Evolutionary conservation across 371 early-diverging fungal genomes (phyloP).

Genomic region (Mucor indicus): DNA sequence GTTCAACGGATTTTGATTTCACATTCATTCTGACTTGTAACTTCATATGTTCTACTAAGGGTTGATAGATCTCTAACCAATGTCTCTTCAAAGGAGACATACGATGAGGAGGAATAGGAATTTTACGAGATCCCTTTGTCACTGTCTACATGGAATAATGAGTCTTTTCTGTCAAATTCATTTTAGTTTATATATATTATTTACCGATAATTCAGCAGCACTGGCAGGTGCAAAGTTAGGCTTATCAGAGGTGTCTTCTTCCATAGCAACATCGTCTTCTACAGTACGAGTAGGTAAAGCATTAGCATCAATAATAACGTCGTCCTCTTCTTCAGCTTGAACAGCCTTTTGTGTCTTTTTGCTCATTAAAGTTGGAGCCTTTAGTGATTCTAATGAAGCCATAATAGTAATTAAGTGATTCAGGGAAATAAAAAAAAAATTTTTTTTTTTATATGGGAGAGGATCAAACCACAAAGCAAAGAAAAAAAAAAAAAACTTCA

Average conservation of each 20-base stretch:
- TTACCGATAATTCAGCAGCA: constrained; percentile 31
- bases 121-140: constrained; percentile 65
- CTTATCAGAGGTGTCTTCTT: constrained; percentile 36
- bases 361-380: constrained; percentile 54
- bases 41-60: constrained; percentile 97
- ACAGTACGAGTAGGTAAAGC: constrained; percentile 46
- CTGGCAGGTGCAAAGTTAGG: constrained; percentile 43
- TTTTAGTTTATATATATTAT: neutral
- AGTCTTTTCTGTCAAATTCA: neutral
- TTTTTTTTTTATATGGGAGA: neutral
- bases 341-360: constrained; percentile 42
- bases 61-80: constrained; percentile 98
- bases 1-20: constrained; percentile 85
- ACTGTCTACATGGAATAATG: constrained; percentile 22
- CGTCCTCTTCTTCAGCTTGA: constrained; percentile 57
- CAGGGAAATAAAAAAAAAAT: no score
- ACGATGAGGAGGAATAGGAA: constrained; percentile 93
- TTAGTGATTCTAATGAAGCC: constrained; percentile 53
- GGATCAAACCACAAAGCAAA: neutral
- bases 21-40: constrained; percentile 97
- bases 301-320: constrained; percentile 62
- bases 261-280: constrained; percentile 52
- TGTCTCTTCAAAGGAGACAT: constrained; percentile 89
- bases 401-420: constrained; percentile 16
- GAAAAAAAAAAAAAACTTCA: neutral